These are phyloP conservation scores for Stropharia rugosoannulata DNA, from an alignment of 768 basidiomycete species.

Conservation along the genomic window DNA sequence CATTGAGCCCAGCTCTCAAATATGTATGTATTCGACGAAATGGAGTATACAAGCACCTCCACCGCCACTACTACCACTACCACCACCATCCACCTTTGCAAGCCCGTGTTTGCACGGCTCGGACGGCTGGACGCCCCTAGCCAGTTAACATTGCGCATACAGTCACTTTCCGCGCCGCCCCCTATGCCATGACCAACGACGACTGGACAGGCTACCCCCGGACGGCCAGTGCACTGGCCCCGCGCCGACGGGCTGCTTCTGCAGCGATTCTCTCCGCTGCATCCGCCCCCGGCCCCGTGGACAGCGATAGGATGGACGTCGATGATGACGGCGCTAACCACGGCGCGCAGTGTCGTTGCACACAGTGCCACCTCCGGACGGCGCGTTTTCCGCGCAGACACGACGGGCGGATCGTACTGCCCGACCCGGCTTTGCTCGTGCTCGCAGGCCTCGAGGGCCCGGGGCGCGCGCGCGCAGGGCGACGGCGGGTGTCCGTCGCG, in stretches of 20 bases:
- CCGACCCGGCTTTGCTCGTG: conserved; percentile 10
- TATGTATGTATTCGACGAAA: conserved; percentile 12
- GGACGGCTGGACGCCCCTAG: too few species aligned
- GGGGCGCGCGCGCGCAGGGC: neutral
- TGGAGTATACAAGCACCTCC: neutral
- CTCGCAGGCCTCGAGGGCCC: neutral
- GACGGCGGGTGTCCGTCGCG: neutral
- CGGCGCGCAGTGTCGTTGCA: conserved; percentile 15
- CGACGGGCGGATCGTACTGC: conserved; percentile 26
- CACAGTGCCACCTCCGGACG: conserved; percentile 20
- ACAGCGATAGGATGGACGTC: neutral
- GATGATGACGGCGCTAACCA: too few species aligned
- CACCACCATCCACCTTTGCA: neutral
- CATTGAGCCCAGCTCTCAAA: conserved; percentile 15
- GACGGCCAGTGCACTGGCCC: too few species aligned
- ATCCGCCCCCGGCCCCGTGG: conserved; percentile 5
- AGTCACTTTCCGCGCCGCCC: neutral
- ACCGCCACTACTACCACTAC: neutral
- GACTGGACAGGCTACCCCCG: neutral
- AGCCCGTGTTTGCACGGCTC: too few species aligned
- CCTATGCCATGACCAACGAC: neutral
- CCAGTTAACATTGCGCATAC: too few species aligned
- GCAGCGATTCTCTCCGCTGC: neutral
- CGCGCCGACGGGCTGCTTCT: neutral
- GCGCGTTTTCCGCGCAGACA: conserved; percentile 21